These are phyloP conservation scores for Fagus crenata DNA, from an alignment of 306 rosid species.

Conservation along the genomic window DNA sequence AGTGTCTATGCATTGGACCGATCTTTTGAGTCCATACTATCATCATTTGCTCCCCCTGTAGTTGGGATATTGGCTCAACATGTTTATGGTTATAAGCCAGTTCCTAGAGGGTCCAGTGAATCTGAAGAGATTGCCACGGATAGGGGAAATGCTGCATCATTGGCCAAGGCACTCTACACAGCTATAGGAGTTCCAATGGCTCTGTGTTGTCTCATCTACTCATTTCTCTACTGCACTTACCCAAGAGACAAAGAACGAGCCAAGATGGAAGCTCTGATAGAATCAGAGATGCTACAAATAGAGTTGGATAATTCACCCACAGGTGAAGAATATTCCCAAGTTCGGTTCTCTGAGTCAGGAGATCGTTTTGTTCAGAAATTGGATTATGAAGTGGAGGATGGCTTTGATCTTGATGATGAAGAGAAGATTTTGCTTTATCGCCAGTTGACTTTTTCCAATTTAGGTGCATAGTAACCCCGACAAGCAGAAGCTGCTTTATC, in stretches of 20 bases:
- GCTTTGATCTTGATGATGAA: constrained; percentile 53
- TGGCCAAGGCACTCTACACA: constrained; percentile 54
- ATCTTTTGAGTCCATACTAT: constrained; percentile 76
- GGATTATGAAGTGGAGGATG: constrained; percentile 53
- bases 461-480: constrained; percentile 25
- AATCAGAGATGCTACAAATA: constrained; percentile 53
- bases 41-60: constrained; percentile 86
- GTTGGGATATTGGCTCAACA: constrained; percentile 88
- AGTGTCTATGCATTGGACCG: constrained; percentile 89
- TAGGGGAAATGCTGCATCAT: constrained; percentile 49
- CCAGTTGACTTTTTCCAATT: constrained; percentile 49
- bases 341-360: constrained; percentile 32
- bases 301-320: constrained; percentile 30
- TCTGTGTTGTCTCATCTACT: constrained; percentile 55
- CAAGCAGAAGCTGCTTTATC: not conserved
- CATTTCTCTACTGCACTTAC: constrained; percentile 51
- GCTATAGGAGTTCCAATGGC: constrained; percentile 62
- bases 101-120: constrained; percentile 46
- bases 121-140: constrained; percentile 54
- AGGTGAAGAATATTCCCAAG: constrained; percentile 21
- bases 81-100: constrained; percentile 76
- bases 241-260: constrained; percentile 61
- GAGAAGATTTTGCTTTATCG: constrained; percentile 55
- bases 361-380: constrained; percentile 34
- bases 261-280: constrained; percentile 51